Evolutionary conservation across 2,329 filamentous ascomycete genomes (phyloP).

Genomic region (Sporothrix pseudoabietina): DNA sequence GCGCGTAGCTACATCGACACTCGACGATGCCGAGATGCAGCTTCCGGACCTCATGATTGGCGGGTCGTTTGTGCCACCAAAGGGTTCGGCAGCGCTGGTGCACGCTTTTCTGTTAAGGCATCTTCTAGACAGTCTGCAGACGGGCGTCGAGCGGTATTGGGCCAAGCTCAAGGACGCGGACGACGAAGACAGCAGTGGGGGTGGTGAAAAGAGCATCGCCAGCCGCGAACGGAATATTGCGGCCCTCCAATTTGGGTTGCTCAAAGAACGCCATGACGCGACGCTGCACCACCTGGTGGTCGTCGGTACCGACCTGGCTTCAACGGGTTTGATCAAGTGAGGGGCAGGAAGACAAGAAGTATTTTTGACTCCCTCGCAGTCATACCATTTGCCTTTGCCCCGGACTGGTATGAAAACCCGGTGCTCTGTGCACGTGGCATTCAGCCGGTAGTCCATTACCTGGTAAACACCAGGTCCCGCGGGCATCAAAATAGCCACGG

Average conservation of each 20-base stretch:
- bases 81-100: constrained; percentile 42
- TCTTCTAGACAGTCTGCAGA: constrained; percentile 38
- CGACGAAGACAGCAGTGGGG: neutral
- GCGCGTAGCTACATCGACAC: constrained; percentile 37
- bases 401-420: neutral
- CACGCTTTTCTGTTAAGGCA: constrained; percentile 42
- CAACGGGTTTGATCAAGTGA: constrained; percentile 20
- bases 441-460: constrained; percentile 3
- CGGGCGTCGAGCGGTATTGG: neutral
- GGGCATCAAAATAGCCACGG: neutral
- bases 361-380: neutral
- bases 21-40: constrained; percentile 38
- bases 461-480: neutral
- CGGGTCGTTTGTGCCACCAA: constrained; percentile 42
- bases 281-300: constrained; percentile 17
- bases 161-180: neutral
- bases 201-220: neutral
- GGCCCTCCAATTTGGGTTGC: neutral
- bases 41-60: constrained; percentile 48
- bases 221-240: neutral
- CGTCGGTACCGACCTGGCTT: constrained; percentile 14
- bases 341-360: neutral
- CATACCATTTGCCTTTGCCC: neutral
- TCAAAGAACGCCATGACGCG: constrained; percentile 11
- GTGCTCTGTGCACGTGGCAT: neutral